Conservation (phyloP, 2,329 filamentous ascomycete species). For the Exophiala xenobiotica region DNA sequence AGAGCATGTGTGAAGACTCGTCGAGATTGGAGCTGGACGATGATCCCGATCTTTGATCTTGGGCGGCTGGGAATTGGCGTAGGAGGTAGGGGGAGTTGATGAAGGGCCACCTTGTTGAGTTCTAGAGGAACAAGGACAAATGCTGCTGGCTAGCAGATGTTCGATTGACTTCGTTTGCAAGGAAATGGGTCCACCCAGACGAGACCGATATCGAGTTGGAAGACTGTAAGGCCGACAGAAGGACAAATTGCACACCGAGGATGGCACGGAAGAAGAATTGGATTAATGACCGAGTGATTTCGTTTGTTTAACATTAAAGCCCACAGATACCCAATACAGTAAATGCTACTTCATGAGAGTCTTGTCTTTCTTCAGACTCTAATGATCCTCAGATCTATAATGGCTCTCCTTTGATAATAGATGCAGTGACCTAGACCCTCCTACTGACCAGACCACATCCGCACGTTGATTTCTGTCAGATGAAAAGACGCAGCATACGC, state of each 20-base stretch:
- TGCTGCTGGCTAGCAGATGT: no score
- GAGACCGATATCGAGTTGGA: no score
- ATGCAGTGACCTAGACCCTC: no score
- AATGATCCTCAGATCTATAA: no score
- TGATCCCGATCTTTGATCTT: constrained; percentile 20
- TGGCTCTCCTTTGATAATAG: no score
- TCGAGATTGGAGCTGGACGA: constrained; percentile 12
- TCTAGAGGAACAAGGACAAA: background rate
- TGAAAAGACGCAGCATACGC: no score
- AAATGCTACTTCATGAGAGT: background rate
- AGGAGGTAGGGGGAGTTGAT: background rate
- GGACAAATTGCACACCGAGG: background rate
- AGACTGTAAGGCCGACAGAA: no score
- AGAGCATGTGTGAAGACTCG: constrained; percentile 2
- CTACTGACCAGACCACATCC: no score
- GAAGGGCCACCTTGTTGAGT: background rate
- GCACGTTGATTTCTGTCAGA: no score
- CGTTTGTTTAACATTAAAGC: background rate
- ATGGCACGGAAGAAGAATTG: background rate
- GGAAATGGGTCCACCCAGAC: no score
- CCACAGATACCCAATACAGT: background rate
- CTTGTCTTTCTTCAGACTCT: no score
- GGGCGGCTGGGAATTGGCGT: background rate
- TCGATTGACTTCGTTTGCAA: no score
- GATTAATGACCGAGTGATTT: background rate